Evolutionary conservation across 805 yeast species (phyloP).

Genomic region (Sungouiella thailandica): DNA sequence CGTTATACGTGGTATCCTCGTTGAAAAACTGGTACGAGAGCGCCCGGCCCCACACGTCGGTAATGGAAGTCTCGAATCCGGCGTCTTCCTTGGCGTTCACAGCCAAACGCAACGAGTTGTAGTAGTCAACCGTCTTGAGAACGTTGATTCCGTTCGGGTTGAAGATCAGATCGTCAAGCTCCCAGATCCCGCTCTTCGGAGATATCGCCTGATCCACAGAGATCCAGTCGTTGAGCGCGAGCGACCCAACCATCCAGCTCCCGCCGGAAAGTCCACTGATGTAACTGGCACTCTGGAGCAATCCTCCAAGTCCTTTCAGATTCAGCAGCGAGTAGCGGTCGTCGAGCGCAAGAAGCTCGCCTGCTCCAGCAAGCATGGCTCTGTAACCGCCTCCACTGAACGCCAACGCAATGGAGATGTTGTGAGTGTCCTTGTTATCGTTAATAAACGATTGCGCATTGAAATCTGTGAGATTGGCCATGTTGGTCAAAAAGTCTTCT

Average conservation of each 20-base stretch:
- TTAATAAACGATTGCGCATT: slow-evolving; percentile 27
- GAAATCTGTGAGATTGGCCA: slow-evolving; percentile 29
- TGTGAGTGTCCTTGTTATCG: slow-evolving; percentile 17
- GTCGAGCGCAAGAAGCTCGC: slow-evolving; percentile 11
- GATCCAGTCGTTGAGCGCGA: slow-evolving; percentile 35
- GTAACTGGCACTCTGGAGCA: slow-evolving; percentile 12
- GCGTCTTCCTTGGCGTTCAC: slow-evolving; percentile 9
- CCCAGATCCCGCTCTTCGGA: slow-evolving; percentile 50
- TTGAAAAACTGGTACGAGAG: slow-evolving; percentile 13
- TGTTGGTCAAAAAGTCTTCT: slow-evolving; percentile 22
- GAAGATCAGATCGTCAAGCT: slow-evolving; percentile 55
- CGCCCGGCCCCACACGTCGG: slow-evolving; percentile 18
- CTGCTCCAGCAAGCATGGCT: slow-evolving; percentile 28
- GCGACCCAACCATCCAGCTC: slow-evolving; percentile 13
- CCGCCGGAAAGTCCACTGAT: slow-evolving; percentile 15
- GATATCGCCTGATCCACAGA: slow-evolving; percentile 27
- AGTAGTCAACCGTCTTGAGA: slow-evolving; percentile 36
- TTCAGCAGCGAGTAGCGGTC: slow-evolving; percentile 4
- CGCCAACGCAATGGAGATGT: slow-evolving; percentile 26
- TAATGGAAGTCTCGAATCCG: slow-evolving; percentile 12
- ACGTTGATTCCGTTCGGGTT: slow-evolving; percentile 61
- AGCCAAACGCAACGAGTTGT: slow-evolving; percentile 8
- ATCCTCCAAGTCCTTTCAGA: slow-evolving; percentile 11
- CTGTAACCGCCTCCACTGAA: slow-evolving; percentile 35
- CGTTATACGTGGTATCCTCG: slow-evolving; percentile 7